Conservation (phyloP, 2,329 filamentous ascomycete genomes). For the Grosmannia clavigera region DNA sequence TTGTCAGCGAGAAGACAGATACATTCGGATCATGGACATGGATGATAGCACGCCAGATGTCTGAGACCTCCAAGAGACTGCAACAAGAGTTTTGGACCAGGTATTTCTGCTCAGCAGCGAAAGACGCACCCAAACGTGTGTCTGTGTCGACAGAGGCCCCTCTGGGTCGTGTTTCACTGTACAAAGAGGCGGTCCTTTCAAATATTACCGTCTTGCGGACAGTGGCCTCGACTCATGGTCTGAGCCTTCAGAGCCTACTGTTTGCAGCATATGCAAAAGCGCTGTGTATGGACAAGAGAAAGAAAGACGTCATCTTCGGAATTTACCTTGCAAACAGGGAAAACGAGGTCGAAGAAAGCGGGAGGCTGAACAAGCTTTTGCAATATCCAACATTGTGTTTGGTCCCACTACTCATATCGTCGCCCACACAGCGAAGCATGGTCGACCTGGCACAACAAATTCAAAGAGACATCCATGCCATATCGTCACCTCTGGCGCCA, state of each 20-base stretch:
- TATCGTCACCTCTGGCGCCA: conserved; percentile 28
- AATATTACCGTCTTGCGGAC: conserved; percentile 27
- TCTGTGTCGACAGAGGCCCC: no score
- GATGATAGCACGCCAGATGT: conserved; percentile 10
- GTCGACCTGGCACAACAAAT: conserved; percentile 44
- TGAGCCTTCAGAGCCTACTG: conserved; percentile 63
- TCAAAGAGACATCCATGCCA: conserved; percentile 53
- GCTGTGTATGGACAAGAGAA: not conserved
- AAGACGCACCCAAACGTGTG: not conserved
- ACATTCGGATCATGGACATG: conserved; percentile 14
- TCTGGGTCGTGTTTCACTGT: not conserved
- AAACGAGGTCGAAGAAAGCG: conserved; percentile 20
- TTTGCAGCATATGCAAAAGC: conserved; percentile 55
- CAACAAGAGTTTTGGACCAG: conserved; percentile 27
- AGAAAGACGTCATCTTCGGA: conserved; percentile 51
- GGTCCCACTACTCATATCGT: conserved; percentile 52
- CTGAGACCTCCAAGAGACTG: conserved; percentile 1
- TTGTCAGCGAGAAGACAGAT: not conserved
- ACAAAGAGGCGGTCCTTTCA: conserved; percentile 34
- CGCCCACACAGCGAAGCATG: conserved; percentile 22
- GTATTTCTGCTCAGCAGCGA: conserved; percentile 21
- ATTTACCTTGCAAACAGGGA: conserved; percentile 74
- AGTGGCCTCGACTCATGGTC: conserved; percentile 31
- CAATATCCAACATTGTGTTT: conserved; percentile 66
- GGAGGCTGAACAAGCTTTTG: conserved; percentile 21